Evolutionary conservation across 2,329 filamentous ascomycete genomes (phyloP).

Genomic region (Aschersonia sp.): DNA sequence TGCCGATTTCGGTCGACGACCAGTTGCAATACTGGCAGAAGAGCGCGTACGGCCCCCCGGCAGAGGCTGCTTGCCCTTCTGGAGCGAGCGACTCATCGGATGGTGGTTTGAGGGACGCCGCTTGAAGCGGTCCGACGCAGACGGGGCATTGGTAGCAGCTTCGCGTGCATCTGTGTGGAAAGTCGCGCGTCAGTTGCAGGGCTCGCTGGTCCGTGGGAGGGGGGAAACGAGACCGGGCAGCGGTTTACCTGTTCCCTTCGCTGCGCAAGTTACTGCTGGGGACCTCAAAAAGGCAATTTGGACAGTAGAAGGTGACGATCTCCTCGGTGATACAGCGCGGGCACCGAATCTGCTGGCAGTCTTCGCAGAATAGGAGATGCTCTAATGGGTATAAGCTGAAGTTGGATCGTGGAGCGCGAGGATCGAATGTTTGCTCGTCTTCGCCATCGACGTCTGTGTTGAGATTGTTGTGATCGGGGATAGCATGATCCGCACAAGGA

Average conservation of each 20-base stretch:
- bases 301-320: slow-evolving; percentile 90
- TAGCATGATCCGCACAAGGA: slow-evolving; percentile 40
- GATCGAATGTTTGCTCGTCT: slow-evolving; percentile 73
- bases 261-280: slow-evolving; percentile 84
- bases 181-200: not conserved
- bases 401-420: slow-evolving; percentile 68
- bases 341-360: slow-evolving; percentile 92
- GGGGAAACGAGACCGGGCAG: not conserved
- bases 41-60: slow-evolving; percentile 54
- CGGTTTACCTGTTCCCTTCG: slow-evolving; percentile 74
- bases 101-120: slow-evolving; percentile 53
- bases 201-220: not conserved
- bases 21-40: slow-evolving; percentile 87
- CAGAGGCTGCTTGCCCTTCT: slow-evolving; percentile 17
- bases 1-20: slow-evolving; percentile 77
- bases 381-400: slow-evolving; percentile 90
- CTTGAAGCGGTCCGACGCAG: slow-evolving; percentile 67
- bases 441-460: slow-evolving; percentile 37
- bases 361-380: slow-evolving; percentile 89
- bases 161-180: slow-evolving; percentile 56
- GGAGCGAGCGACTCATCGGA: slow-evolving; percentile 28
- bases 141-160: slow-evolving; percentile 94
- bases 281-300: slow-evolving; percentile 89
- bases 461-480: slow-evolving; percentile 16
- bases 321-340: slow-evolving; percentile 86